These are phyloP conservation scores for Clonostachys chloroleuca DNA, from an alignment of 2,329 filamentous ascomycete species.

Conservation along the genomic window DNA sequence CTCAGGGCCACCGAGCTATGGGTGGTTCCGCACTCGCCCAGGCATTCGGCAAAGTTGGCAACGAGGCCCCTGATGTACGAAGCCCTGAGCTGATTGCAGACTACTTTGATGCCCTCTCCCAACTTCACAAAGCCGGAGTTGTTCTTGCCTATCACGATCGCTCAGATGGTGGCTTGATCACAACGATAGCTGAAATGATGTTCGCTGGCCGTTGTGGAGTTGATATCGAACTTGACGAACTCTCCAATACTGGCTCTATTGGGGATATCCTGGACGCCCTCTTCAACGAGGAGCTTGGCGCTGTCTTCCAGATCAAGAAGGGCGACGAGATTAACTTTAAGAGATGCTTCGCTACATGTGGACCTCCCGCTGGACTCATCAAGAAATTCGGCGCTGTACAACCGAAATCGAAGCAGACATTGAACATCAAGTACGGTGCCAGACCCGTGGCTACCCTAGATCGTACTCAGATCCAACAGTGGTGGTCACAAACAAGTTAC, in stretches of 20 bases:
- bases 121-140: constrained; percentile 52
- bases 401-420: constrained; percentile 64
- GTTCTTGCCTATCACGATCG: constrained; percentile 94
- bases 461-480: constrained; percentile 73
- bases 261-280: constrained; percentile 69
- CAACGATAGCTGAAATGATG: constrained; percentile 94
- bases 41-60: constrained; percentile 79
- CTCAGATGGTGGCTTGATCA: constrained; percentile 88
- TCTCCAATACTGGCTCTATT: constrained; percentile 57
- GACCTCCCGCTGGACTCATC: constrained; percentile 76
- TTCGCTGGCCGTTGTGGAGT: constrained; percentile 90
- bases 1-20: constrained; percentile 64
- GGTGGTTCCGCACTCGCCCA: constrained; percentile 92
- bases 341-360: constrained; percentile 85
- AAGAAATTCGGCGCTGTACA: constrained; percentile 79
- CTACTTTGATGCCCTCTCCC: constrained; percentile 81
- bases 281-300: constrained; percentile 95
- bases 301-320: constrained; percentile 91
- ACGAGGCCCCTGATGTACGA: constrained; percentile 81
- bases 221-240: constrained; percentile 76
- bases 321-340: constrained; percentile 81
- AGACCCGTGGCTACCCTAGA: constrained; percentile 64
- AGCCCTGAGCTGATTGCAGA: constrained; percentile 78
- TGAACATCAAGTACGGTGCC: constrained; percentile 70
- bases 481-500: constrained; percentile 84